phyloP scores from a whole-genome alignment of 352 stramenopile species.

The Pythium utonaiense region DNA sequence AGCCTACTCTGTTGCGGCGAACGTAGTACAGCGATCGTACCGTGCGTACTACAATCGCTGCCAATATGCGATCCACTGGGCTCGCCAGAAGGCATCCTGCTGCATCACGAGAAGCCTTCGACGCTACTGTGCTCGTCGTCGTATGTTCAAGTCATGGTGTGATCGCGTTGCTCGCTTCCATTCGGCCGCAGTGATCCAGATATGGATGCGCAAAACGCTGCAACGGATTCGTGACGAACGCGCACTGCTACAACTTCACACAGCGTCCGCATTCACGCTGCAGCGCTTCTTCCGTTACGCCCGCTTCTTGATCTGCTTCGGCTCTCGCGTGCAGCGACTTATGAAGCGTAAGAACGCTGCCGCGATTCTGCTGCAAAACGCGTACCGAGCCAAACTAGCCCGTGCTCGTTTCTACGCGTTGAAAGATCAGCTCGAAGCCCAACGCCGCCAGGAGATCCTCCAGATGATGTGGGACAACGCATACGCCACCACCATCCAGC shows the following conservation, averaged over 20 bases:
- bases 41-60: slow-evolving; percentile 34
- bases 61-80: slow-evolving; percentile 27
- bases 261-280: slow-evolving; percentile 25
- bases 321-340: slow-evolving; percentile 29
- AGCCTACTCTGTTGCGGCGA: slow-evolving; percentile 31
- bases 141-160: slow-evolving; percentile 36
- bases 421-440: slow-evolving; percentile 57
- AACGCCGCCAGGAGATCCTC: slow-evolving; percentile 45
- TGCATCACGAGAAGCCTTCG: slow-evolving; percentile 36
- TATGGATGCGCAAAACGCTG: slow-evolving; percentile 39
- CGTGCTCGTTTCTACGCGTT: slow-evolving; percentile 53
- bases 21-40: slow-evolving; percentile 38
- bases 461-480: slow-evolving; percentile 65
- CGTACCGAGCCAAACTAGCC: slow-evolving; percentile 57
- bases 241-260: slow-evolving; percentile 6
- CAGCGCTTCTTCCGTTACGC: slow-evolving; percentile 49
- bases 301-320: slow-evolving; percentile 37
- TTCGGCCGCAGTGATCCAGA: slow-evolving; percentile 46
- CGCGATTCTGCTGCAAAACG: slow-evolving; percentile 46
- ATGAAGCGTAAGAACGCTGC: slow-evolving; percentile 28
- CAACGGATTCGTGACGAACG: slow-evolving; percentile 25
- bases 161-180: slow-evolving; percentile 50
- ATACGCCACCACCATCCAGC: slow-evolving; percentile 68
- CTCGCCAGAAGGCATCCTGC: slow-evolving; percentile 30
- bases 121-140: slow-evolving; percentile 33